These are phyloP conservation scores for Suaeda aralocaspica DNA, from an alignment of 148 eudicot species.

Conservation along the genomic window DNA sequence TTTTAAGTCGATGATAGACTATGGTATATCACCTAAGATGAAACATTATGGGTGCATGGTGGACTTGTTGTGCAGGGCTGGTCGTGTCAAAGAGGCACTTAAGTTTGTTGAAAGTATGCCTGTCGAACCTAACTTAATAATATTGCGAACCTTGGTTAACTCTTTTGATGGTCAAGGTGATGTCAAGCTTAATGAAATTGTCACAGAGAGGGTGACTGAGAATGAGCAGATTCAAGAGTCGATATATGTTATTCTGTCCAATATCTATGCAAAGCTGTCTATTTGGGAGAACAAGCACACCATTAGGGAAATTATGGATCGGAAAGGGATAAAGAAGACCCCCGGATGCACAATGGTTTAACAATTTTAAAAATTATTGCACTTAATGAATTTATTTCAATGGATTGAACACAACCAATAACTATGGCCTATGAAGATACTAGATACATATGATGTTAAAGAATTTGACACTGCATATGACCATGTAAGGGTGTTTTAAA, in stretches of 20 bases:
- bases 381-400: slow-evolving; percentile 45
- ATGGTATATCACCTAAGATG: slow-evolving; percentile 40
- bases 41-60: slow-evolving; percentile 83
- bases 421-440: too few relatives aligned
- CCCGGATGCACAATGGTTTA: slow-evolving; percentile 60
- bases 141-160: slow-evolving; percentile 51
- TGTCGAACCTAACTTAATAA: slow-evolving; percentile 54
- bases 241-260: slow-evolving; percentile 51
- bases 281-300: slow-evolving; percentile 52
- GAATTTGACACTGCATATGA: slow-evolving; percentile 45
- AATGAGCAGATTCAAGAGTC: slow-evolving; percentile 50
- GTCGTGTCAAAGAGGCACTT: slow-evolving; percentile 50
- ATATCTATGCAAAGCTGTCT: slow-evolving; percentile 51
- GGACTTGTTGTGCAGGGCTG: slow-evolving; percentile 62
- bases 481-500: too few relatives aligned
- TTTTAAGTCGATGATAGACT: slow-evolving; percentile 39
- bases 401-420: slow-evolving; percentile 37
- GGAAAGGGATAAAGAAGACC: slow-evolving; percentile 47
- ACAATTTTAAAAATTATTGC: slow-evolving; percentile 30
- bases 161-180: slow-evolving; percentile 52
- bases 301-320: slow-evolving; percentile 48
- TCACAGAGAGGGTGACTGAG: slow-evolving; percentile 34
- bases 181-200: slow-evolving; percentile 44
- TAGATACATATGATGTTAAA: slow-evolving; percentile 45
- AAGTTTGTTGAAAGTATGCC: slow-evolving; percentile 57